These are phyloP conservation scores for Candida insectalens DNA, from an alignment of 805 yeast species.

Conservation along the genomic window DNA sequence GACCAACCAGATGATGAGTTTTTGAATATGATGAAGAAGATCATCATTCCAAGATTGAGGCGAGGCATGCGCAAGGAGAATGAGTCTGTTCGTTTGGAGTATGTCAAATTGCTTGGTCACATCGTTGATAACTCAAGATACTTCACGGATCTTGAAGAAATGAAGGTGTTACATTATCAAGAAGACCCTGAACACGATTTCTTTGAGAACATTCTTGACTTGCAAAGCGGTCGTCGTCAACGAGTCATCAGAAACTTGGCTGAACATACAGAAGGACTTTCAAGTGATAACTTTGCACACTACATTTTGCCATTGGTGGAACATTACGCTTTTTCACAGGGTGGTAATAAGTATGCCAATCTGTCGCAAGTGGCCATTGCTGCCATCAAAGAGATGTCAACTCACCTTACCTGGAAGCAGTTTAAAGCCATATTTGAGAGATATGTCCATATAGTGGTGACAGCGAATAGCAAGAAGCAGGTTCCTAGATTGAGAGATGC, in stretches of 20 bases:
- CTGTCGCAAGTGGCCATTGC: constrained; percentile 56
- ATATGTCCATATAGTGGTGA: constrained; percentile 33
- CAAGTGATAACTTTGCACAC: constrained; percentile 58
- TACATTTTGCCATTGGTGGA: constrained; percentile 81
- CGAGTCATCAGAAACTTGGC: constrained; percentile 66
- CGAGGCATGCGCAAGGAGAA: constrained; percentile 52
- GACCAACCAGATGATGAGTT: constrained; percentile 20
- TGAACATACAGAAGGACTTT: constrained; percentile 33
- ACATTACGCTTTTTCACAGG: constrained; percentile 53
- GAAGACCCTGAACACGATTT: constrained; percentile 78
- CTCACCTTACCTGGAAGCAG: constrained; percentile 66
- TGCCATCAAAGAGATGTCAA: constrained; percentile 50
- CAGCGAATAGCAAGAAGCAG: constrained; percentile 18
- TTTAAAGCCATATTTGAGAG: constrained; percentile 66
- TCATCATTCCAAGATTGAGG: constrained; percentile 56
- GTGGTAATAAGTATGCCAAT: constrained; percentile 45
- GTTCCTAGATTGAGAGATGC: constrained; percentile 41
- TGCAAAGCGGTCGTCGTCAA: constrained; percentile 80
- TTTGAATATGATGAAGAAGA: constrained; percentile 35
- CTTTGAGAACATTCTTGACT: constrained; percentile 57
- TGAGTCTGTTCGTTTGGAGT: constrained; percentile 65
- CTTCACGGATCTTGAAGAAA: constrained; percentile 44
- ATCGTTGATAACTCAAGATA: constrained; percentile 39
- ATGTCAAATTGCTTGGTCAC: constrained; percentile 55
- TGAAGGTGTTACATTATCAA: constrained; percentile 54